These are phyloP conservation scores for Tolypocladium paradoxum DNA, from an alignment of 2,329 filamentous ascomycete species.

Conservation along the genomic window DNA sequence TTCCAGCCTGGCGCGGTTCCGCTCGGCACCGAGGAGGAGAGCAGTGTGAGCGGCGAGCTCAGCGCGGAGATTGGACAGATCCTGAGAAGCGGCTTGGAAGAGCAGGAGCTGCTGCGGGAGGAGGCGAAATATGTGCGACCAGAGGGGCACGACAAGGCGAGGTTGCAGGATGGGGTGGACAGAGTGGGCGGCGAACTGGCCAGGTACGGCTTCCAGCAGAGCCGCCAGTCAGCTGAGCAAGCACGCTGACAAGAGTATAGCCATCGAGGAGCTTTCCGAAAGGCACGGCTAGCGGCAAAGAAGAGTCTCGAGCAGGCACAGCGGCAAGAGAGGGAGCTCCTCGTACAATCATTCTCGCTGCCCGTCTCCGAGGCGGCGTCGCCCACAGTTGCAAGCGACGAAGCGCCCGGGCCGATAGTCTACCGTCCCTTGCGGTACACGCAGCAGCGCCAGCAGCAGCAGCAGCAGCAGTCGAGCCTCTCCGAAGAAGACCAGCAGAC, in stretches of 20 bases:
- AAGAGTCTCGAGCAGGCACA: constrained; percentile 63
- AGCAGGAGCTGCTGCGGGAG: constrained; percentile 69
- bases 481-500: constrained; percentile 62
- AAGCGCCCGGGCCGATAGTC: constrained; percentile 6
- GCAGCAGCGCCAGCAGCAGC: constrained; percentile 24
- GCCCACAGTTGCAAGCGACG: constrained; percentile 14
- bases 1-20: constrained; percentile 49
- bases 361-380: constrained; percentile 23
- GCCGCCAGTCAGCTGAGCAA: neutral
- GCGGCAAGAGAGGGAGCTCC: constrained; percentile 62
- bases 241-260: constrained; percentile 15
- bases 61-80: constrained; percentile 69
- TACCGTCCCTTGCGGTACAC: constrained; percentile 11
- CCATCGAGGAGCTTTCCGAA: constrained; percentile 60
- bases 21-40: constrained; percentile 35
- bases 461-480: constrained; percentile 23
- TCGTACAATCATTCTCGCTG: constrained; percentile 55
- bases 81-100: constrained; percentile 69
- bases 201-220: constrained; percentile 35
- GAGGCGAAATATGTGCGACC: constrained; percentile 60
- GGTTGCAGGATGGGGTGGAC: constrained; percentile 55
- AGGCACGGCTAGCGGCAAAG: constrained; percentile 71
- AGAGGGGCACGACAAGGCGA: constrained; percentile 47
- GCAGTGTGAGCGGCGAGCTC: constrained; percentile 57
- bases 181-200: constrained; percentile 61